Percentiles rank a stretch among this genome's conserved stretches.
These are phyloP conservation scores for Aspergillus wentii DNA, from an alignment of 495 filamentous ascomycete species.

Conservation along the genomic window DNA sequence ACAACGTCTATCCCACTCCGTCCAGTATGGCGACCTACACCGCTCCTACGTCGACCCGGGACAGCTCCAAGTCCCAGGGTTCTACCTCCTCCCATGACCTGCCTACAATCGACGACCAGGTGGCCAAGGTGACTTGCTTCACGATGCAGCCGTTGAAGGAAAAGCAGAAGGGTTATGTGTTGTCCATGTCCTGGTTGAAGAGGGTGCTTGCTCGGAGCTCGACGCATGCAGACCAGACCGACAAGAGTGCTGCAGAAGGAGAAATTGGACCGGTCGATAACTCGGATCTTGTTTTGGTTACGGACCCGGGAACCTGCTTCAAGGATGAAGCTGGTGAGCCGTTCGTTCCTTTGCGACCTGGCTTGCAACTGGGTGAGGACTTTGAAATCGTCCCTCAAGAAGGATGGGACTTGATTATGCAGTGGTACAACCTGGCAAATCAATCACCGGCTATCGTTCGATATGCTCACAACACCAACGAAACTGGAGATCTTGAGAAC, in stretches of 20 bases:
- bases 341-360: constrained; percentile 74
- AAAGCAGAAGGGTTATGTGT: constrained; percentile 68
- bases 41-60: constrained; percentile 12
- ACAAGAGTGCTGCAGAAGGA: constrained; percentile 58
- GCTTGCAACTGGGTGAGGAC: constrained; percentile 57
- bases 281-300: constrained; percentile 53
- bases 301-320: constrained; percentile 34
- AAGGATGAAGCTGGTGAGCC: constrained; percentile 50
- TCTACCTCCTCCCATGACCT: constrained; percentile 13
- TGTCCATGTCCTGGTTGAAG: constrained; percentile 75
- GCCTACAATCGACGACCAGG: constrained; percentile 73
- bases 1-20: constrained; percentile 25
- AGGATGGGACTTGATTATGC: constrained; percentile 75
- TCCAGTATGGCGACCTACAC: constrained; percentile 27
- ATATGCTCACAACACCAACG: constrained; percentile 69
- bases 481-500: constrained; percentile 53
- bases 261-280: constrained; percentile 85
- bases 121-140: constrained; percentile 59
- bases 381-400: constrained; percentile 72
- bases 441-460: constrained; percentile 71
- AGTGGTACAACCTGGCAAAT: constrained; percentile 73
- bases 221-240: constrained; percentile 45
- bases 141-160: constrained; percentile 51
- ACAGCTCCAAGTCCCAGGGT: constrained; percentile 12
- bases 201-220: constrained; percentile 65